Evolutionary conservation across 192 early-diverging fungal genomes (phyloP).

Genomic region (Chytriomyces confervae): DNA sequence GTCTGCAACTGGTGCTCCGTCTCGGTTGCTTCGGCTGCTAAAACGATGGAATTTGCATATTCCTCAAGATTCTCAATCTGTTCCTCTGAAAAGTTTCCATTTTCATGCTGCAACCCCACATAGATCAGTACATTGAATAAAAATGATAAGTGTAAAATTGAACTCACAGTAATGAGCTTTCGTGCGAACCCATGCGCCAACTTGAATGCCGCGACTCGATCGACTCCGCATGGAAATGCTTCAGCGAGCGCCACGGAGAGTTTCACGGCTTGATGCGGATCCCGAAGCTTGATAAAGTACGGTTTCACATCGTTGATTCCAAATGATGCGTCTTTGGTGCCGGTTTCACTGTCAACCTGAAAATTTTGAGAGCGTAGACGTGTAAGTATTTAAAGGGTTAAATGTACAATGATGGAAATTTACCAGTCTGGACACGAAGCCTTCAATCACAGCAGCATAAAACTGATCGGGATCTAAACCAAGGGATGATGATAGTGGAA

Average conservation of each 20-base stretch:
- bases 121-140: not conserved
- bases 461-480: constrained; percentile 65
- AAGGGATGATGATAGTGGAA: constrained; percentile 62
- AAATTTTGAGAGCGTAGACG: no score
- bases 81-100: constrained; percentile 19
- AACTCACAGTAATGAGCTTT: constrained; percentile 1
- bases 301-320: constrained; percentile 57
- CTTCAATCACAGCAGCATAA: constrained; percentile 67
- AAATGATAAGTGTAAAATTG: not conserved
- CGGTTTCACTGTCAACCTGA: not conserved
- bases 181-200: constrained; percentile 58
- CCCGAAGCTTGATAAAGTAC: constrained; percentile 59
- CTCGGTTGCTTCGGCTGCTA: constrained; percentile 33
- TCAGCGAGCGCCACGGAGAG: constrained; percentile 58
- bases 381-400: no score
- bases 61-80: constrained; percentile 1
- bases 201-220: constrained; percentile 66
- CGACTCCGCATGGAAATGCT: constrained; percentile 62
- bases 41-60: constrained; percentile 1
- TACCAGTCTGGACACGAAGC: constrained; percentile 33
- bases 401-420: not conserved
- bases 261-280: constrained; percentile 57
- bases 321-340: not conserved
- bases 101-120: not conserved
- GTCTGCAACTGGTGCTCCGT: constrained; percentile 52